phyloP scores from a whole-genome alignment of 768 basidiomycete species.

The Trametes cinnabarina region DNA sequence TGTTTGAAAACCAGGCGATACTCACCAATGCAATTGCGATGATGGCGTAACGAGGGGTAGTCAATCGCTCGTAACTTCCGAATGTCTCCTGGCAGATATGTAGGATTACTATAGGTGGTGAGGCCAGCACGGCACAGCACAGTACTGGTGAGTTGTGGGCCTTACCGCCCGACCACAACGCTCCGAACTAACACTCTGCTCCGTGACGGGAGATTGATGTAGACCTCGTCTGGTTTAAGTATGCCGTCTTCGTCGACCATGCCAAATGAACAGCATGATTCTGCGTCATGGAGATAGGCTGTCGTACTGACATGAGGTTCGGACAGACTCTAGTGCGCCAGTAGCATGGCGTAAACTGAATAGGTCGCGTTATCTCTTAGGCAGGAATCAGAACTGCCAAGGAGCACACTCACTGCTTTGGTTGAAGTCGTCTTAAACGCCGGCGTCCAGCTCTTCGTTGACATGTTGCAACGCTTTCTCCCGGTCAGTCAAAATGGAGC shows the following conservation, averaged over 20 bases:
- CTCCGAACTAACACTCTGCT: slow-evolving; percentile 8
- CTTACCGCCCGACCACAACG: slow-evolving; percentile 10
- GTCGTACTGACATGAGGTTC: slow-evolving; percentile 16
- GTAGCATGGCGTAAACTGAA: slow-evolving; percentile 7
- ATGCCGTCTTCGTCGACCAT: slow-evolving; percentile 20
- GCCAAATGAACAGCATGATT: slow-evolving; percentile 15
- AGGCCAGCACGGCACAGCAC: background rate
- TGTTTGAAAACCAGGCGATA: no score
- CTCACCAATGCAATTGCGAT: slow-evolving; percentile 14
- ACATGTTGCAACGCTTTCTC: slow-evolving; percentile 15
- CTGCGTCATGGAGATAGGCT: slow-evolving; percentile 11
- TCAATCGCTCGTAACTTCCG: slow-evolving; percentile 7
- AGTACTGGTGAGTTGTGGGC: background rate
- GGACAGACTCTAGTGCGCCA: slow-evolving; percentile 7
- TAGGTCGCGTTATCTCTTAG: no score
- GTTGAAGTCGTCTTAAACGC: slow-evolving; percentile 1
- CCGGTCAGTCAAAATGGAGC: slow-evolving; percentile 8
- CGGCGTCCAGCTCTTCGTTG: slow-evolving; percentile 18
- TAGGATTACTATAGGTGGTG: slow-evolving; percentile 4
- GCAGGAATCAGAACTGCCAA: no score
- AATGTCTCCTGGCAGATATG: slow-evolving; percentile 18
- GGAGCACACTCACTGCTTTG: slow-evolving; percentile 9
- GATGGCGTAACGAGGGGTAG: slow-evolving; percentile 5
- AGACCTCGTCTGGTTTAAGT: slow-evolving; percentile 17
- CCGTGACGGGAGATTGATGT: slow-evolving; percentile 18